A percentile compares a stretch with the other conserved stretches of the same genome.
These are phyloP conservation scores for Penicillium pulvis DNA, from an alignment of 495 filamentous ascomycete genomes.

Conservation along the genomic window DNA sequence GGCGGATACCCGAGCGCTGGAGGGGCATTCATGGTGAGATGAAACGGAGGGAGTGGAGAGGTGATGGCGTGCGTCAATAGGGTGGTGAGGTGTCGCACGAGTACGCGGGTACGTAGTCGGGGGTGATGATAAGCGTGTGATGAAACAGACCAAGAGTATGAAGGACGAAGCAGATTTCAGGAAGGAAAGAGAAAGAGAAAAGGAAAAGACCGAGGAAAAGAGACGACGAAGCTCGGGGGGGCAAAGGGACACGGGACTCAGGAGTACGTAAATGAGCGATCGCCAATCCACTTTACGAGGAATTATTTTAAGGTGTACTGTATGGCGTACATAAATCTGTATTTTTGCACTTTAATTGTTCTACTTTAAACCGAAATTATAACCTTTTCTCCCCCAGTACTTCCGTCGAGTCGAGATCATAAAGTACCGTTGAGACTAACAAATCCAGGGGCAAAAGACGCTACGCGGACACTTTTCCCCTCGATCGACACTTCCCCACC, in stretches of 20 bases:
- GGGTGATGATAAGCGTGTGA: constrained; percentile 1
- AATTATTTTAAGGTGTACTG: neutral
- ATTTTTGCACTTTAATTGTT: neutral
- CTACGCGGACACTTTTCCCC: neutral
- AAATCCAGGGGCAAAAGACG: neutral
- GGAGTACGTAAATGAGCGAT: constrained; percentile 6
- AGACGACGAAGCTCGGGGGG: constrained; percentile 4
- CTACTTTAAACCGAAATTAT: neutral
- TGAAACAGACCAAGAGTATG: constrained; percentile 5
- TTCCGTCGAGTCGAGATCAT: too few species aligned
- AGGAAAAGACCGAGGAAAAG: constrained; percentile 1
- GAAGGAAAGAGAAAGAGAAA: neutral
- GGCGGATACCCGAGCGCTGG: constrained; percentile 43
- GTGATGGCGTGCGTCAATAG: constrained; percentile 10
- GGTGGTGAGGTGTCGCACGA: constrained; percentile 4
- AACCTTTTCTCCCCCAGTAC: too few species aligned
- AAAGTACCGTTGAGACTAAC: neutral
- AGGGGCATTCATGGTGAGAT: constrained; percentile 42
- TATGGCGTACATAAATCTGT: neutral
- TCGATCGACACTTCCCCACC: neutral
- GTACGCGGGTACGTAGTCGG: neutral
- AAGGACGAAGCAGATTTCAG: neutral
- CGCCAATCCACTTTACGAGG: neutral
- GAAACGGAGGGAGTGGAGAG: constrained; percentile 29
- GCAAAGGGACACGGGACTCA: constrained; percentile 6